Evolutionary conservation across 2,329 filamentous ascomycete genomes (phyloP).

Genomic region (Rhynchosporium agropyri): DNA sequence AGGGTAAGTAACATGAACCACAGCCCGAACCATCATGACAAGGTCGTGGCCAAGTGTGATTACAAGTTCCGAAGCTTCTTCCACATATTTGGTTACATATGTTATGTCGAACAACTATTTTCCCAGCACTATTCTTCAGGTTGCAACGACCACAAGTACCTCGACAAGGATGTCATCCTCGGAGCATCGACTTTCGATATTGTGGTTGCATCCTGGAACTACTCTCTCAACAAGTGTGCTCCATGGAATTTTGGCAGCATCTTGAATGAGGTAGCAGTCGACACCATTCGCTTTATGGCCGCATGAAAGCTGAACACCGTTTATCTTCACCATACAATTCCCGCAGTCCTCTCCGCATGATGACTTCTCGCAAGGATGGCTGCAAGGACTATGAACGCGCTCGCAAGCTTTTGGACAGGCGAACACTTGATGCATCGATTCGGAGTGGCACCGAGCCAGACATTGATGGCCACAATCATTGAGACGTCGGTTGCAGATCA

Average conservation of each 20-base stretch:
- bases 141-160: slow-evolving; percentile 11
- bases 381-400: slow-evolving; percentile 47
- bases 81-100: slow-evolving; percentile 42
- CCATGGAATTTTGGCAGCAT: slow-evolving; percentile 53
- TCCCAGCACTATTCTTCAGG: neutral
- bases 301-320: slow-evolving; percentile 44
- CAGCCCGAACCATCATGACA: slow-evolving; percentile 12
- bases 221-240: slow-evolving; percentile 47
- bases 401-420: slow-evolving; percentile 51
- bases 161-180: slow-evolving; percentile 45
- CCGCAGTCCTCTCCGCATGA: slow-evolving; percentile 50
- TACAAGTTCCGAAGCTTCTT: slow-evolving; percentile 55
- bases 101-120: slow-evolving; percentile 49
- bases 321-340: slow-evolving; percentile 44
- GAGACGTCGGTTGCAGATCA: slow-evolving; percentile 37
- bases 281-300: slow-evolving; percentile 45
- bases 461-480: slow-evolving; percentile 53
- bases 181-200: slow-evolving; percentile 52
- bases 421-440: slow-evolving; percentile 50
- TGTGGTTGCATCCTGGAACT: slow-evolving; percentile 60
- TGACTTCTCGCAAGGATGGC: slow-evolving; percentile 48
- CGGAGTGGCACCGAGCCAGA: slow-evolving; percentile 50
- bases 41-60: slow-evolving; percentile 53
- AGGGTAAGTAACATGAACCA: slow-evolving; percentile 40
- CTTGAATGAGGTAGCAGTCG: slow-evolving; percentile 48